These are phyloP conservation scores for Nematodospora valgi DNA, from an alignment of 805 yeast species.

Conservation along the genomic window DNA sequence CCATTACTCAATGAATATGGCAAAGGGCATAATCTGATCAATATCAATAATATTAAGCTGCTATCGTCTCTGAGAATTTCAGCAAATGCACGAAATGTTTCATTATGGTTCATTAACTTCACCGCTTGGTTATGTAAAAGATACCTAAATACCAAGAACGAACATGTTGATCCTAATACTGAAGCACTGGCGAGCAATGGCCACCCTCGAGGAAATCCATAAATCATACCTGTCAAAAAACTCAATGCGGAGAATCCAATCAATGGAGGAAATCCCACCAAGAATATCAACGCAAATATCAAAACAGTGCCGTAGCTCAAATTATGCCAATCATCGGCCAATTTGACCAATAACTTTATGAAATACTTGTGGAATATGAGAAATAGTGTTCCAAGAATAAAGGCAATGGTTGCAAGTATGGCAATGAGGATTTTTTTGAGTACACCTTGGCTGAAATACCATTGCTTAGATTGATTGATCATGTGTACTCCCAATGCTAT, in stretches of 20 bases:
- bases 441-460: conserved; percentile 19
- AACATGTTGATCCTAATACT: conserved; percentile 66
- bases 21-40: conserved; percentile 83
- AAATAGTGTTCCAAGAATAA: conserved; percentile 14
- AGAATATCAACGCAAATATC: conserved; percentile 51
- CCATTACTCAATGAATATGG: conserved; percentile 93
- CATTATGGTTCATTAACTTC: conserved; percentile 56
- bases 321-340: conserved; percentile 45
- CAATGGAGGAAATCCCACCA: conserved; percentile 87
- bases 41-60: conserved; percentile 58
- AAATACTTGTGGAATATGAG: conserved; percentile 34
- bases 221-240: conserved; percentile 72
- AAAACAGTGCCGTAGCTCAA: conserved; percentile 41
- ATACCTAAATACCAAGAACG: conserved; percentile 67
- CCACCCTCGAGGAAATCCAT: conserved; percentile 83
- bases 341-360: conserved; percentile 32
- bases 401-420: conserved; percentile 14
- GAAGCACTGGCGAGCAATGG: conserved; percentile 66
- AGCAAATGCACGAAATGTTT: conserved; percentile 68
- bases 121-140: conserved; percentile 56
- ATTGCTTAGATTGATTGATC: conserved; percentile 8
- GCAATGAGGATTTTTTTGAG: conserved; percentile 13
- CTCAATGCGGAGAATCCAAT: conserved; percentile 75
- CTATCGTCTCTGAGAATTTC: conserved; percentile 64
- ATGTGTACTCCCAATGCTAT: not conserved